Conservation (phyloP, 1,284 basidiomycete species). For the Naganishia liquefaciens region DNA sequence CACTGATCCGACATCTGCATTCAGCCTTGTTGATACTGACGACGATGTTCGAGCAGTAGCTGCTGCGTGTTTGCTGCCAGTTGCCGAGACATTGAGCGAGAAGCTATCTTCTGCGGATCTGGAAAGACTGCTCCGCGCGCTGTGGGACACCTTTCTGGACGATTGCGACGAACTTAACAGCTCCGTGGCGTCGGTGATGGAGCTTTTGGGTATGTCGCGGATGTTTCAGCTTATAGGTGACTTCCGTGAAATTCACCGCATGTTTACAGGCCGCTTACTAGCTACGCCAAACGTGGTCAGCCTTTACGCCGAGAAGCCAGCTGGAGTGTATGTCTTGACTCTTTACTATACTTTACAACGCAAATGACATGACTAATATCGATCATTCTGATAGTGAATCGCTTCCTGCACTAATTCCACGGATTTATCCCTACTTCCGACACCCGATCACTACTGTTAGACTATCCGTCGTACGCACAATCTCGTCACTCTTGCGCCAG, state of each 20-base stretch:
- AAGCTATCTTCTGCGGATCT: conserved; percentile 70
- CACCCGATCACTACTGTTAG: conserved; percentile 95
- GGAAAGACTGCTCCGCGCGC: conserved; percentile 71
- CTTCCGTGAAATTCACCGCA: conserved; percentile 35
- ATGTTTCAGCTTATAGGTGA: not conserved
- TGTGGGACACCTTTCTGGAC: conserved; percentile 88
- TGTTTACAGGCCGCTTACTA: conserved; percentile 69
- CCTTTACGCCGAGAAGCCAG: conserved; percentile 49
- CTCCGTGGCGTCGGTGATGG: conserved; percentile 96
- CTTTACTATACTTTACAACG: not conserved
- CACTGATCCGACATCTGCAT: conserved; percentile 21
- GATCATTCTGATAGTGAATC: conserved; percentile 61
- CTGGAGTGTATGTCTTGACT: not conserved
- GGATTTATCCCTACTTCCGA: conserved; percentile 93
- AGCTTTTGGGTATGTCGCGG: conserved; percentile 69
- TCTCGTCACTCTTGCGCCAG: conserved; percentile 81
- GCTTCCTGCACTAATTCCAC: conserved; percentile 76
- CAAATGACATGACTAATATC: not conserved
- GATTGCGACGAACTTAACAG: conserved; percentile 97
- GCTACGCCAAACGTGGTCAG: conserved; percentile 75
- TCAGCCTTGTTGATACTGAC: conserved; percentile 82
- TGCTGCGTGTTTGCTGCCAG: conserved; percentile 84
- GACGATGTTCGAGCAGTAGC: conserved; percentile 97
- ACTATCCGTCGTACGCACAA: conserved; percentile 85
- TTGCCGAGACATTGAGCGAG: conserved; percentile 75